Conservation (phyloP, 495 filamentous ascomycete genomes). For the Talaromyces borbonicus region DNA sequence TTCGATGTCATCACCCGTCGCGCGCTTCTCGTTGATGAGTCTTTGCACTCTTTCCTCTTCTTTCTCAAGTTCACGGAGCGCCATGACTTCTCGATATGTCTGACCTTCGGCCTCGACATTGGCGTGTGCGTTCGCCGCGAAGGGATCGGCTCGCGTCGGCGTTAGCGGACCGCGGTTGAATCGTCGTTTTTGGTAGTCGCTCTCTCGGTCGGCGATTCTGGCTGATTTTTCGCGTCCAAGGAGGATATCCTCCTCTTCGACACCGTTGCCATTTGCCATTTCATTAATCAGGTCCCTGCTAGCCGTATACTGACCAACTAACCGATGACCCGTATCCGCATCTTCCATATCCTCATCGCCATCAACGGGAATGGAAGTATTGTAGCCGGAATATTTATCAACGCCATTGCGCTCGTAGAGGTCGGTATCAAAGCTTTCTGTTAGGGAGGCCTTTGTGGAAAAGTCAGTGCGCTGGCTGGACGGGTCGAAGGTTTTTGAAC, state of each 20-base stretch:
- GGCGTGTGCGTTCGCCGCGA: slow-evolving; percentile 63
- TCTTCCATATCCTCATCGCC: slow-evolving; percentile 80
- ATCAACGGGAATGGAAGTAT: slow-evolving; percentile 73
- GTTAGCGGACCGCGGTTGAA: slow-evolving; percentile 74
- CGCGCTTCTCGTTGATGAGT: slow-evolving; percentile 67
- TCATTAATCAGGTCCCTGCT: slow-evolving; percentile 86
- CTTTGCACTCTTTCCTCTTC: slow-evolving; percentile 85
- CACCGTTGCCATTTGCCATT: slow-evolving; percentile 74
- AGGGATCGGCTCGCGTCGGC: slow-evolving; percentile 82
- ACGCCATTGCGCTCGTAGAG: slow-evolving; percentile 75
- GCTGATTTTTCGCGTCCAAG: slow-evolving; percentile 79
- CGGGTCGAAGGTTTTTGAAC: slow-evolving; percentile 77
- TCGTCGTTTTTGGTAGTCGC: slow-evolving; percentile 94
- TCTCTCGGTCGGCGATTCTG: slow-evolving; percentile 84
- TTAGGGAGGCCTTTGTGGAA: slow-evolving; percentile 90
- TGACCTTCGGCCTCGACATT: slow-evolving; percentile 57
- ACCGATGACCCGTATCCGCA: slow-evolving; percentile 59
- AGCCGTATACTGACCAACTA: slow-evolving; percentile 97
- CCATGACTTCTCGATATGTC: slow-evolving; percentile 89
- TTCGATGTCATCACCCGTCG: slow-evolving; percentile 47
- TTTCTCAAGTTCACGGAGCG: slow-evolving; percentile 77
- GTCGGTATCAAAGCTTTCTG: slow-evolving; percentile 86
- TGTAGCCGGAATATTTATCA: slow-evolving; percentile 87
- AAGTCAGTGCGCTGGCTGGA: slow-evolving; percentile 80
- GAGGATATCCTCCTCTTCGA: slow-evolving; percentile 87